These are phyloP conservation scores for Amanita pseudoporphyria DNA, from an alignment of 768 basidiomycete species.

Conservation along the genomic window DNA sequence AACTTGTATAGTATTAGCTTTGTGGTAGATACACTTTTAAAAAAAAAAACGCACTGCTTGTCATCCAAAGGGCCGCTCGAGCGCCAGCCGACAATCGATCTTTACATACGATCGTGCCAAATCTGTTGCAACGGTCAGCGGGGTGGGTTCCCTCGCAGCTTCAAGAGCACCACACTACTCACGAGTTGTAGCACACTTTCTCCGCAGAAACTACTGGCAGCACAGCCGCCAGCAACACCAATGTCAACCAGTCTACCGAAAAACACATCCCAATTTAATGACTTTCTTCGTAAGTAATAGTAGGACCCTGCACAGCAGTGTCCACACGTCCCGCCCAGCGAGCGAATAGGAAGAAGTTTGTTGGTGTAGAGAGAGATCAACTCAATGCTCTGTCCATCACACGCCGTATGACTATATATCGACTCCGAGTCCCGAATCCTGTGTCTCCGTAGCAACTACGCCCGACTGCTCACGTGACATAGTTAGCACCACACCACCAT, in stretches of 20 bases:
- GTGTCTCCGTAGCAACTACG: neutral
- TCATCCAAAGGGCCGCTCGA: neutral
- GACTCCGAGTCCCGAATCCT: neutral
- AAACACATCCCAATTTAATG: neutral
- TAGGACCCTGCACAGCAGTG: conserved; percentile 5
- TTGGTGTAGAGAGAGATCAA: conserved; percentile 1
- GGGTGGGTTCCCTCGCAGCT: too few species aligned
- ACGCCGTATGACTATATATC: neutral
- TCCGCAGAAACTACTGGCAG: conserved; percentile 17
- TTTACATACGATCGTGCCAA: conserved; percentile 1
- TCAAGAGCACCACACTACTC: neutral
- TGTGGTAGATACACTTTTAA: neutral
- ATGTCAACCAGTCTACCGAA: conserved; percentile 7
- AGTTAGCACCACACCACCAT: too few species aligned
- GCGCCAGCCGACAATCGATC: neutral
- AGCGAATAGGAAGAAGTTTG: neutral
- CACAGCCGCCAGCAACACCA: conserved; percentile 13
- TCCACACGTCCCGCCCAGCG: neutral
- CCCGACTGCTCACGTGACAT: too few species aligned
- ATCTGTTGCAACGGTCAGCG: too few species aligned
- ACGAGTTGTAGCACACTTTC: conserved; percentile 14
- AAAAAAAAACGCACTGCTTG: neutral
- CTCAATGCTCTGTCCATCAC: neutral
- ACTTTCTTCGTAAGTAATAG: neutral
- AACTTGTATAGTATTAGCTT: neutral